Conservation (phyloP, 495 filamentous ascomycete species). For the Penicillium odoratum region DNA sequence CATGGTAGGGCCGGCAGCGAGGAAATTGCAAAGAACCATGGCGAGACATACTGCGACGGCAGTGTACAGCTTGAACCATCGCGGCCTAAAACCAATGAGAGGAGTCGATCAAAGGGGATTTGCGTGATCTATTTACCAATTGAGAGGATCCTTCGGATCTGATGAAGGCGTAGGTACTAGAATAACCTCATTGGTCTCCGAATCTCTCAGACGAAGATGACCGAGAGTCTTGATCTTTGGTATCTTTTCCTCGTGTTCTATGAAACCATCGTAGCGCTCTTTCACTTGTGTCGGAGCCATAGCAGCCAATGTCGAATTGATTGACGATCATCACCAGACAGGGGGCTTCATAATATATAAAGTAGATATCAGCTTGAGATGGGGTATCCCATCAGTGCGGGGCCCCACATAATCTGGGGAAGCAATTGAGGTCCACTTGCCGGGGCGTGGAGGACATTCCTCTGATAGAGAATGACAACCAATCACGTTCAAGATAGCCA, state of each 20-base stretch:
- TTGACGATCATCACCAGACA: constrained; percentile 1
- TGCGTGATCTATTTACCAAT: constrained; percentile 22
- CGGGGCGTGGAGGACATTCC: constrained; percentile 2
- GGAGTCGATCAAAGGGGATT: constrained; percentile 29
- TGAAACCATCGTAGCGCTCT: neutral
- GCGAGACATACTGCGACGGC: constrained; percentile 49
- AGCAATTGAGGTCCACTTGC: constrained; percentile 12
- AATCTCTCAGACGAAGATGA: constrained; percentile 48
- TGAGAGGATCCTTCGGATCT: constrained; percentile 35
- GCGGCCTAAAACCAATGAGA: constrained; percentile 34
- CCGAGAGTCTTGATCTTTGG: constrained; percentile 33
- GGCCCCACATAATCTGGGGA: constrained; percentile 14
- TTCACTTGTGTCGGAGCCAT: neutral
- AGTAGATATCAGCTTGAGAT: neutral
- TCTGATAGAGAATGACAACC: neutral
- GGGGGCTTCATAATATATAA: neutral
- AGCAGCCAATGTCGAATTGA: neutral
- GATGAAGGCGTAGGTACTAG: constrained; percentile 27
- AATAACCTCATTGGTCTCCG: constrained; percentile 42
- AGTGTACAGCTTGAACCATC: constrained; percentile 49
- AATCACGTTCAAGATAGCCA: neutral
- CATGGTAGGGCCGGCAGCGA: constrained; percentile 54
- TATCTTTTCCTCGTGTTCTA: neutral
- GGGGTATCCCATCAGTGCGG: neutral
- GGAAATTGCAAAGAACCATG: constrained; percentile 57